A percentile compares a stretch with the other conserved stretches of the same genome.
Evolutionary conservation across 164 flowering plant genomes (phyloP).

Genomic region (Vitis rotundifolia): DNA sequence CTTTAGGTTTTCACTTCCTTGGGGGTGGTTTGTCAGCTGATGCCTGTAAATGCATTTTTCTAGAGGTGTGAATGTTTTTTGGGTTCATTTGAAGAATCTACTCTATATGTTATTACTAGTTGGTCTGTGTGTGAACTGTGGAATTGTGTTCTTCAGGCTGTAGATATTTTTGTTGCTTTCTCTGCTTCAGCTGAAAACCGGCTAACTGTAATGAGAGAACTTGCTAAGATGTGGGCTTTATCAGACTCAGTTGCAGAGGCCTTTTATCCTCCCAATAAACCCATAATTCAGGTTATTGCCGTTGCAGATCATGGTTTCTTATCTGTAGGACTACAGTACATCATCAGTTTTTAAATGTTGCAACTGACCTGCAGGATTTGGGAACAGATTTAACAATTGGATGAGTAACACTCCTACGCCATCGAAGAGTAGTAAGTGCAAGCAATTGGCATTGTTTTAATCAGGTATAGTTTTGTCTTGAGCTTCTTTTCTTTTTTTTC

Average conservation of each 20-base stretch:
- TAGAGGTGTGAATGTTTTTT: slow-evolving; percentile 52
- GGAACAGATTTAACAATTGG: slow-evolving; percentile 58
- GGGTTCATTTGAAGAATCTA: neutral
- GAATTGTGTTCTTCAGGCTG: slow-evolving; percentile 57
- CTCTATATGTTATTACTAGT: neutral
- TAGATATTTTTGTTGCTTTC: slow-evolving; percentile 77
- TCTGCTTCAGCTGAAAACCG: slow-evolving; percentile 54
- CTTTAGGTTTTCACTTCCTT: slow-evolving; percentile 39
- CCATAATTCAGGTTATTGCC: slow-evolving; percentile 60
- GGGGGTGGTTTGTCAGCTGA: slow-evolving; percentile 39
- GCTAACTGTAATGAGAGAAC: slow-evolving; percentile 50
- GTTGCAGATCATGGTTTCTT: neutral
- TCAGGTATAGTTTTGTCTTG: neutral
- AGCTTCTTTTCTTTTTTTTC: neutral
- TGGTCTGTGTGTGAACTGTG: neutral
- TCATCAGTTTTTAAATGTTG: slow-evolving; percentile 7
- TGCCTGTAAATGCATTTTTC: slow-evolving; percentile 50
- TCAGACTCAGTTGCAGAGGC: slow-evolving; percentile 39
- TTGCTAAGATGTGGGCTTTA: slow-evolving; percentile 68
- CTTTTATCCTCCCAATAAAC: slow-evolving; percentile 52
- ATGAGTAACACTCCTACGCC: slow-evolving; percentile 44
- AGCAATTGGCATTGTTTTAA: neutral
- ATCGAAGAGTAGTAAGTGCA: slow-evolving; percentile 25
- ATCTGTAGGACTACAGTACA: neutral
- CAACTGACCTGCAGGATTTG: slow-evolving; percentile 41